Evolutionary conservation across 208 protist species (phyloP), one percentile per base, ranked within the genome.

Genomic region (Leptomonas pyrrhocoris): DNA sequence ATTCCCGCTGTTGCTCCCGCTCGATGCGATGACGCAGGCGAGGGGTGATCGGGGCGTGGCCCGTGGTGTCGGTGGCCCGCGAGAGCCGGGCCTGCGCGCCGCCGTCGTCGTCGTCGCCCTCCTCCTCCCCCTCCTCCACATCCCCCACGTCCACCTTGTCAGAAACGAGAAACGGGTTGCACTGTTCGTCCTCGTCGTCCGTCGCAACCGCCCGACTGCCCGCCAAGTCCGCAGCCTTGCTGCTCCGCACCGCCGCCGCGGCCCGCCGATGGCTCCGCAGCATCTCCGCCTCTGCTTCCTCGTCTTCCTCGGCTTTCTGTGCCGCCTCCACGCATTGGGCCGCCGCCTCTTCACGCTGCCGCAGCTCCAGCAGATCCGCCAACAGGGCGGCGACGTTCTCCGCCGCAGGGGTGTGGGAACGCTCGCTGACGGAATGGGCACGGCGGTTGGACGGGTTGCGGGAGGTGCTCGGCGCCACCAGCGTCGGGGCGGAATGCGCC

Each of bases 21-120:
- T 81, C 66, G 18, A 84, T 80, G 48, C 70, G 68, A n/a, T 42
- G 64, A 25, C 66, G 60, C 45, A 84, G 71, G 2, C 69, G 65
- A n/a, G 55, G 73, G 7, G 81, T 74, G 58, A 86, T 74, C 34
- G 74, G 77, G n/a, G 78, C 81, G 54, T 81, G 71, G 28, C 81
- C 78, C 4, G 73, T 86, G 3, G 69, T 74, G 76, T 79, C 80
- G 16, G 64, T 72, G 16, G 59, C 65, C 1, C 70, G 67, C 30
- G 54, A 40, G 2, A 43, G n/a, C 11, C 40, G 54, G 15, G 7
- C 48, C 16, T 46, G 12, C 13, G 13, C 42, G 27, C 49, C 55
- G 6, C 59, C 31, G 30, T 56, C 61, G 45, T 56, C 66, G 45
- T 27, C 19, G 42, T 30, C 63, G 38, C 46, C 59, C 16, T 53